Conservation (phyloP, 306 rosid species). For the Dryas alaskensis region DNA sequence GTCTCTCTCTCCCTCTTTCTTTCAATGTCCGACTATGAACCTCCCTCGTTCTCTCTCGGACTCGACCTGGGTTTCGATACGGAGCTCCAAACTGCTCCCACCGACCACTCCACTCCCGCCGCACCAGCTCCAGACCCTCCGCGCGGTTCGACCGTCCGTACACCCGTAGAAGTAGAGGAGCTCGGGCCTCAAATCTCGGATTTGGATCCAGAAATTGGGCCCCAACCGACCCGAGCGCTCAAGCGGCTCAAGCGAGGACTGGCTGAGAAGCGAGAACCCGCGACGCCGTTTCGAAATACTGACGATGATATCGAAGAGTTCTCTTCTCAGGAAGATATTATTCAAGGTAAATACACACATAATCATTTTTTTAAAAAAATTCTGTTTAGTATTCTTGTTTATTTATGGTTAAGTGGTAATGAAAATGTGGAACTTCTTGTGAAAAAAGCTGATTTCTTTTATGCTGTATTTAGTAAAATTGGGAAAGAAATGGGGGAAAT, state of each 20-base stretch:
- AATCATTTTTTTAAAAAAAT: background rate
- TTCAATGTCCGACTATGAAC: conserved; percentile 55
- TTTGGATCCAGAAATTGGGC: conserved; percentile 36
- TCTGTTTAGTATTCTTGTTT: too few relatives aligned
- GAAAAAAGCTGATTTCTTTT: background rate
- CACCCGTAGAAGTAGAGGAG: conserved; percentile 13
- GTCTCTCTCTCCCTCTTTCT: background rate
- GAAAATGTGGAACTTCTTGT: background rate
- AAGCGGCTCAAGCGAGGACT: conserved; percentile 73
- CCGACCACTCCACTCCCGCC: background rate
- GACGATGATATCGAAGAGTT: conserved; percentile 83
- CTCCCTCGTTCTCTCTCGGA: conserved; percentile 83
- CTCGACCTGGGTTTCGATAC: conserved; percentile 49
- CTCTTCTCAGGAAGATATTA: conserved; percentile 55
- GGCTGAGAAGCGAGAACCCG: conserved; percentile 16
- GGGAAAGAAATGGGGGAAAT: background rate
- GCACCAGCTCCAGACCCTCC: conserved; percentile 9
- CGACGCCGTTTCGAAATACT: conserved; percentile 9
- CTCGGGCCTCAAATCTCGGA: conserved; percentile 27
- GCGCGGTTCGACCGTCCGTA: background rate
- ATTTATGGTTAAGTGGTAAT: background rate
- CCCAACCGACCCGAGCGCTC: conserved; percentile 38
- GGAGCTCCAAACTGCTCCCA: conserved; percentile 27
- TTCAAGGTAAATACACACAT: conserved; percentile 25
- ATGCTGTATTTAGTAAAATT: background rate